phyloP scores from a whole-genome alignment of 73 alveolate species.

The Stentor roeselii region DNA sequence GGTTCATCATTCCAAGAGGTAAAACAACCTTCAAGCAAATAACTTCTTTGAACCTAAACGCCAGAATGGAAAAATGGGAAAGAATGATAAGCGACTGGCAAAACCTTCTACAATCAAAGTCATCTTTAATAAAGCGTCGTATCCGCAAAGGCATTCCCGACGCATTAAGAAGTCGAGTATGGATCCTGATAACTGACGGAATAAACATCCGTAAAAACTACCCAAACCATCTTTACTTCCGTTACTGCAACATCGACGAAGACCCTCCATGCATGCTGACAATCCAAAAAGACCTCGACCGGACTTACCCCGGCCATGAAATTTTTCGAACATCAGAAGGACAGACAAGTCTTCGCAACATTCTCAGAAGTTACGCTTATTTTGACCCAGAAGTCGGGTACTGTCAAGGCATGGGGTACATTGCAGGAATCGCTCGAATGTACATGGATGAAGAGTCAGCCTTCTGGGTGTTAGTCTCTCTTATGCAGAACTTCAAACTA shows the following conservation, averaged over 20 bases:
- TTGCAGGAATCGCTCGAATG: conserved; percentile 53
- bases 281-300: conserved; percentile 31
- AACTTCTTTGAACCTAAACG: neutral
- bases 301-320: conserved; percentile 39
- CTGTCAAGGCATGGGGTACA: conserved; percentile 83
- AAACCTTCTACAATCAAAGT: neutral
- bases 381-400: conserved; percentile 71
- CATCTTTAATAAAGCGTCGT: conserved; percentile 26
- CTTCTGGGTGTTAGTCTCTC: conserved; percentile 29
- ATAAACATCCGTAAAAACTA: neutral
- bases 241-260: conserved; percentile 7
- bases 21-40: neutral
- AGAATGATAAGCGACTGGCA: neutral
- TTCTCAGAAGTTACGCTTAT: conserved; percentile 67
- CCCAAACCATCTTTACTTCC: conserved; percentile 11
- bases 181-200: conserved; percentile 44
- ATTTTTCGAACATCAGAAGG: conserved; percentile 17
- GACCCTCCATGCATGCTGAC: conserved; percentile 11
- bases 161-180: conserved; percentile 48
- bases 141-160: conserved; percentile 72
- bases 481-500: conserved; percentile 17
- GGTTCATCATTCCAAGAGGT: neutral
- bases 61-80: neutral
- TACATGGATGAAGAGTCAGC: conserved; percentile 53
- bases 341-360: conserved; percentile 44